Evolutionary conservation across 805 yeast genomes (phyloP).

Genomic region (Starmerella floris): DNA sequence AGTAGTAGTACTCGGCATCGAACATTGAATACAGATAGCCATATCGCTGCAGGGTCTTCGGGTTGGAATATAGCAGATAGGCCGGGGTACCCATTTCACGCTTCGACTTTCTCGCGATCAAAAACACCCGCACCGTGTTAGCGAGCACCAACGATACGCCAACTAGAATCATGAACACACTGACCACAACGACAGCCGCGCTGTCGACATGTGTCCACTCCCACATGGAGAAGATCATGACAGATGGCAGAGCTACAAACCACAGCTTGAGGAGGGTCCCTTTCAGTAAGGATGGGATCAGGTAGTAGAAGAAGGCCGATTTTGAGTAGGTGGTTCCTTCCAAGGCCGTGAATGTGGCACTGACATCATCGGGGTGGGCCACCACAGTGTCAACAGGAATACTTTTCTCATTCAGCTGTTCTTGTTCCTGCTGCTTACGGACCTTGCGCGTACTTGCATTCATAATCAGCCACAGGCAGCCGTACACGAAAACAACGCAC

Average conservation of each 20-base stretch:
- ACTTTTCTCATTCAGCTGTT: slow-evolving; percentile 5
- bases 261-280: slow-evolving; percentile 70
- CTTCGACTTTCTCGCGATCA: slow-evolving; percentile 51
- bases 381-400: background rate
- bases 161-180: slow-evolving; percentile 54
- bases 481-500: slow-evolving; percentile 48
- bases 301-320: slow-evolving; percentile 31
- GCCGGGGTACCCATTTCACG: slow-evolving; percentile 64
- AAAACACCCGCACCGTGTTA: slow-evolving; percentile 50
- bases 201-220: slow-evolving; percentile 74
- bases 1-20: slow-evolving; percentile 69
- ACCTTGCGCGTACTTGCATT: slow-evolving; percentile 4
- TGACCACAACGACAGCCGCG: slow-evolving; percentile 74
- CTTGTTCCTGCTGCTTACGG: slow-evolving; percentile 36
- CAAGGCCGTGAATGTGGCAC: slow-evolving; percentile 4
- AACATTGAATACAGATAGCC: slow-evolving; percentile 88
- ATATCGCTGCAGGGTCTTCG: slow-evolving; percentile 55
- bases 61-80: slow-evolving; percentile 71
- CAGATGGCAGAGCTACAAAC: slow-evolving; percentile 73
- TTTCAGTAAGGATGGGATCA: slow-evolving; percentile 61
- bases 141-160: slow-evolving; percentile 48
- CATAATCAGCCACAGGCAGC: slow-evolving; percentile 39
- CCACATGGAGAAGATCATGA: slow-evolving; percentile 70
- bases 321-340: slow-evolving; percentile 7
- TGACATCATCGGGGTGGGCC: background rate